Evolutionary conservation across 73 alveolate genomes (phyloP).

Genomic region (Diophrys sp.): DNA sequence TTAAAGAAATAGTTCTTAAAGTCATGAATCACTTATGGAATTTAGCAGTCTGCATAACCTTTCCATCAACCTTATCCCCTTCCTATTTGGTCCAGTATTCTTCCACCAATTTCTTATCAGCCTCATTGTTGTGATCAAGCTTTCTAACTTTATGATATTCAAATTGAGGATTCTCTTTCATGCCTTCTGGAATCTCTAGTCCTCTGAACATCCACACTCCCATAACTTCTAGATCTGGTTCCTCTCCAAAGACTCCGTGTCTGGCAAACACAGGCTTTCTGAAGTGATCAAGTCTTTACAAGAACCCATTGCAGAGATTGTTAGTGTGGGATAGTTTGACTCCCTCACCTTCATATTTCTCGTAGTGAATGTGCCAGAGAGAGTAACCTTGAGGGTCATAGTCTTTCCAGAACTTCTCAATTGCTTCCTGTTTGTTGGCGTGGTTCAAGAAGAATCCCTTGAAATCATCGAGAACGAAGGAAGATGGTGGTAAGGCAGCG

Average conservation of each 20-base stretch:
- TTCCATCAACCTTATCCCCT: slow-evolving; percentile 43
- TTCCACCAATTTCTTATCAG: slow-evolving; percentile 62
- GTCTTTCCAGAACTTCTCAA: slow-evolving; percentile 51
- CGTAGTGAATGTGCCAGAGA: slow-evolving; percentile 74
- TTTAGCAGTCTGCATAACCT: not conserved
- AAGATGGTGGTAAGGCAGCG: slow-evolving; percentile 80
- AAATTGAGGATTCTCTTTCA: slow-evolving; percentile 83
- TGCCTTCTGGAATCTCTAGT: slow-evolving; percentile 56
- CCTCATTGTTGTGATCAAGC: slow-evolving; percentile 54
- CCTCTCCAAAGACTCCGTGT: slow-evolving; percentile 65
- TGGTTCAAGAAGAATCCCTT: slow-evolving; percentile 65
- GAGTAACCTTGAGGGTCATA: slow-evolving; percentile 80
- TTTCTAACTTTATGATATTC: slow-evolving; percentile 60
- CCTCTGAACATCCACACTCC: slow-evolving; percentile 85
- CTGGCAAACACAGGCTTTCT: slow-evolving; percentile 76
- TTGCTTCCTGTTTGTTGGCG: slow-evolving; percentile 60
- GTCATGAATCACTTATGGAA: slow-evolving; percentile 2
- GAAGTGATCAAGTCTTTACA: slow-evolving; percentile 69
- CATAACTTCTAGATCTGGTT: slow-evolving; percentile 67
- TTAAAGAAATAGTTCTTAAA: slow-evolving; percentile 47
- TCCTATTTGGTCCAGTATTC: slow-evolving; percentile 62
- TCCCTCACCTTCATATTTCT: slow-evolving; percentile 77
- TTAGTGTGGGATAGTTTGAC: slow-evolving; percentile 53
- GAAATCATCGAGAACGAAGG: slow-evolving; percentile 68
- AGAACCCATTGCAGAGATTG: slow-evolving; percentile 75